phyloP scores from a whole-genome alignment of 768 basidiomycete genomes.

The Termitomyces sp. region DNA sequence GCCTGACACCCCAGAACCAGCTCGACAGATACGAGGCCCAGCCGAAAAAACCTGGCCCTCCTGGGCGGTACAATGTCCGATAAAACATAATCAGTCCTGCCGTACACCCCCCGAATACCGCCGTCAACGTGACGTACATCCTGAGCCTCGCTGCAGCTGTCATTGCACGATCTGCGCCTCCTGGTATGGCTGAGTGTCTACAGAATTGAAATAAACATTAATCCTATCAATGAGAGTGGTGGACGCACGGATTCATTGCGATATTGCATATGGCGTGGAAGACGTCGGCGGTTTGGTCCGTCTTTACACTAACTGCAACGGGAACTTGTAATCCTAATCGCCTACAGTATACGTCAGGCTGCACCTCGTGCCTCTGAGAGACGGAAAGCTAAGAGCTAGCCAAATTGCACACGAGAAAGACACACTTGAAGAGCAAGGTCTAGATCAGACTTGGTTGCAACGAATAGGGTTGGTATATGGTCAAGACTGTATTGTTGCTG shows the following conservation, averaged over 20 bases:
- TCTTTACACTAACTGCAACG: constrained; percentile 88
- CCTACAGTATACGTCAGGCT: constrained; percentile 95
- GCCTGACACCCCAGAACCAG: constrained; percentile 59
- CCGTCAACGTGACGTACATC: constrained; percentile 68
- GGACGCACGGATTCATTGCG: constrained; percentile 80
- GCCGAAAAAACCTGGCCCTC: constrained; percentile 40
- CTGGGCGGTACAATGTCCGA: constrained; percentile 62
- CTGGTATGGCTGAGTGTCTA: constrained; percentile 68
- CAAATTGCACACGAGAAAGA: not conserved
- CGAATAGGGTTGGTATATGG: constrained; percentile 92
- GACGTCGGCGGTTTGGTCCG: constrained; percentile 78
- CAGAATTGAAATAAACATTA: not conserved
- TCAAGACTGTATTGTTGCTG: constrained; percentile 98
- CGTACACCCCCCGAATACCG: constrained; percentile 65
- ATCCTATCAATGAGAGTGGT: not conserved
- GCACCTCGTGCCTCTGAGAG: constrained; percentile 88
- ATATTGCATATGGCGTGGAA: constrained; percentile 82
- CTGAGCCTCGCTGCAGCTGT: constrained; percentile 62
- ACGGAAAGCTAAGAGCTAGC: constrained; percentile 5
- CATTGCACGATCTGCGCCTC: constrained; percentile 76
- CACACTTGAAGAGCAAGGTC: constrained; percentile 91
- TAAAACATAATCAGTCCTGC: constrained; percentile 68
- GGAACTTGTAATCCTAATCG: constrained; percentile 87
- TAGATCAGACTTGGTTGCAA: constrained; percentile 98
- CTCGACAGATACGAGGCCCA: constrained; percentile 60